These are phyloP conservation scores for Polymyxa betae DNA, from an alignment of 208 protist genomes.

Conservation along the genomic window DNA sequence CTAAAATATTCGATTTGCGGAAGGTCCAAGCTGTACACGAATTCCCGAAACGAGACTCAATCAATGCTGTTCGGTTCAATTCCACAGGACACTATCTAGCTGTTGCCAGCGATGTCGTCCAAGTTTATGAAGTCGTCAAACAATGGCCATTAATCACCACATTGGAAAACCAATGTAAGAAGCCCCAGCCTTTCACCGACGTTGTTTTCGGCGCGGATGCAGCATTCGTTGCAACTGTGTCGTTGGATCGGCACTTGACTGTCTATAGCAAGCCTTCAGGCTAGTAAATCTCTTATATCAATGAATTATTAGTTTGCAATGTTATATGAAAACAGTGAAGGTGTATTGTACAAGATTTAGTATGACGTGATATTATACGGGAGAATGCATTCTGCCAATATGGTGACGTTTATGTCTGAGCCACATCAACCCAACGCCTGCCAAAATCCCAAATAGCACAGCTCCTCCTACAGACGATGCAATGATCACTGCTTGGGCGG, in stretches of 20 bases:
- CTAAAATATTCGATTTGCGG: constrained; percentile 92
- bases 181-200: background rate
- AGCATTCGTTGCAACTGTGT: background rate
- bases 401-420: too few relatives aligned
- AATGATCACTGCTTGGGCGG: too few relatives aligned
- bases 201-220: constrained; percentile 6
- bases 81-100: constrained; percentile 14
- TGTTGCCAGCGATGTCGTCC: background rate
- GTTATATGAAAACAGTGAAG: too few relatives aligned
- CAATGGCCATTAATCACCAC: background rate
- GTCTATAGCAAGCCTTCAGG: background rate
- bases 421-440: too few relatives aligned
- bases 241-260: background rate
- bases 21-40: constrained; percentile 79
- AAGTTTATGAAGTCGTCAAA: constrained; percentile 52
- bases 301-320: too few relatives aligned
- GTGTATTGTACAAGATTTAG: too few relatives aligned
- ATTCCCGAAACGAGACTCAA: constrained; percentile 49
- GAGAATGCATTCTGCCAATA: too few relatives aligned
- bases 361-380: too few relatives aligned
- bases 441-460: too few relatives aligned
- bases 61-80: constrained; percentile 48
- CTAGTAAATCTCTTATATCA: background rate
- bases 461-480: too few relatives aligned
- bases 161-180: background rate